Conservation (phyloP, 305 asterid genomes). For the Rubia balearica region DNA sequence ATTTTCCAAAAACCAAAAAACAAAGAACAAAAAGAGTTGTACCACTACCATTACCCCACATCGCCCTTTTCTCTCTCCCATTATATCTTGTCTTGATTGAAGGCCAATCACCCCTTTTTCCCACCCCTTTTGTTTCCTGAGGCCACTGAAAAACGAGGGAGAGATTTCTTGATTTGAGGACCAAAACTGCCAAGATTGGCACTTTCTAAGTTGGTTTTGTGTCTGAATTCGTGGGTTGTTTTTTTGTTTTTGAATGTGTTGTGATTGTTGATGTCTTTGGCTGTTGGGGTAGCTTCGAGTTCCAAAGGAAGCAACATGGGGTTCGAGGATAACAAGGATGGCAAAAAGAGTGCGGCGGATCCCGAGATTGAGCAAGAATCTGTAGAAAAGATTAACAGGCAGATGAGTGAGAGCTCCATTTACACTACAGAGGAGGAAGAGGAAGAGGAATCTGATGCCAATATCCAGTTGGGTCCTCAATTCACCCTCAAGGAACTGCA, state of each 20-base stretch:
- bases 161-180: conserved; percentile 18
- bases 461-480: conserved; percentile 85
- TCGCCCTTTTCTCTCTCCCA: conserved; percentile 5
- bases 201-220: not conserved
- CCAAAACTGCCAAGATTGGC: conserved; percentile 9
- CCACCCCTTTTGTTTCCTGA: not conserved
- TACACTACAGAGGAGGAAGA: conserved; percentile 83
- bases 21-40: not conserved
- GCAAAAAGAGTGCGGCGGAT: conserved; percentile 28
- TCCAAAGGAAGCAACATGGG: conserved; percentile 63
- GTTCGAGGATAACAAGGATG: conserved; percentile 49
- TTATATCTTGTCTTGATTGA: conserved; percentile 18
- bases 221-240: not conserved
- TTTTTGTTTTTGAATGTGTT: conserved; percentile 9
- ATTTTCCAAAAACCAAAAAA: conserved; percentile 9
- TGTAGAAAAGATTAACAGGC: conserved; percentile 43
- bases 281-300: conserved; percentile 59
- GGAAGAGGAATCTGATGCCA: conserved; percentile 60
- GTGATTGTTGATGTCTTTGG: conserved; percentile 53
- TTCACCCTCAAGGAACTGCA: conserved; percentile 84
- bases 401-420: conserved; percentile 63
- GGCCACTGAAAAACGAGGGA: conserved; percentile 2
- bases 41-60: not conserved
- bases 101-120: conserved; percentile 33
- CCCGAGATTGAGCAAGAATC: conserved; percentile 39